phyloP scores from a whole-genome alignment of 2,329 filamentous ascomycete genomes.

The Claviceps maximensis region DNA sequence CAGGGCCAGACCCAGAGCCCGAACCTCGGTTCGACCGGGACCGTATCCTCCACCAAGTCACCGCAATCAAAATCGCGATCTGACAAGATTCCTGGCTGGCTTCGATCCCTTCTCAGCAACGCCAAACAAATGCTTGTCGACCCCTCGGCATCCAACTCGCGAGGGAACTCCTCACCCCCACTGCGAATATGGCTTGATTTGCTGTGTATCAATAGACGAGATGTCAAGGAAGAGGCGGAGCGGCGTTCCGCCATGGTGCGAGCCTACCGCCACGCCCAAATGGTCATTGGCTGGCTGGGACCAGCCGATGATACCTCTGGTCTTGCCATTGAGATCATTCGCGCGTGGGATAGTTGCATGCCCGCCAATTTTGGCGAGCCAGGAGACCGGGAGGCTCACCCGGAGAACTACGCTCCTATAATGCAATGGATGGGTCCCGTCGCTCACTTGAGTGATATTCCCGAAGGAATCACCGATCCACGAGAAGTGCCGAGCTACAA shows the following conservation, averaged over 20 bases:
- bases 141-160: background rate
- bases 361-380: slow-evolving; percentile 20
- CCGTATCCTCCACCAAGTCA: background rate
- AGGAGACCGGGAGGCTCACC: slow-evolving; percentile 18
- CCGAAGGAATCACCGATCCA: slow-evolving; percentile 12
- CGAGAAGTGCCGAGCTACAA: slow-evolving; percentile 12
- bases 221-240: slow-evolving; percentile 16
- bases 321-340: slow-evolving; percentile 13
- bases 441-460: slow-evolving; percentile 11
- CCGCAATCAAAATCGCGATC: slow-evolving; percentile 8
- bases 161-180: slow-evolving; percentile 3
- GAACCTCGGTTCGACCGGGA: background rate
- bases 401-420: slow-evolving; percentile 20
- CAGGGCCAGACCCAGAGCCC: background rate
- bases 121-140: slow-evolving; percentile 6
- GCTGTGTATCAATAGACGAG: slow-evolving; percentile 17
- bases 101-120: slow-evolving; percentile 9
- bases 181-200: slow-evolving; percentile 20
- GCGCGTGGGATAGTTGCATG: slow-evolving; percentile 18
- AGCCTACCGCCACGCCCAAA: slow-evolving; percentile 17
- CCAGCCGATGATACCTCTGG: slow-evolving; percentile 16
- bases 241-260: slow-evolving; percentile 16
- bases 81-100: slow-evolving; percentile 11
- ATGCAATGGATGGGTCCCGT: slow-evolving; percentile 18
- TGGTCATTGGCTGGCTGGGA: slow-evolving; percentile 22